Conservation (phyloP, 2,329 filamentous ascomycete species). For the Fusarium sp. region DNA sequence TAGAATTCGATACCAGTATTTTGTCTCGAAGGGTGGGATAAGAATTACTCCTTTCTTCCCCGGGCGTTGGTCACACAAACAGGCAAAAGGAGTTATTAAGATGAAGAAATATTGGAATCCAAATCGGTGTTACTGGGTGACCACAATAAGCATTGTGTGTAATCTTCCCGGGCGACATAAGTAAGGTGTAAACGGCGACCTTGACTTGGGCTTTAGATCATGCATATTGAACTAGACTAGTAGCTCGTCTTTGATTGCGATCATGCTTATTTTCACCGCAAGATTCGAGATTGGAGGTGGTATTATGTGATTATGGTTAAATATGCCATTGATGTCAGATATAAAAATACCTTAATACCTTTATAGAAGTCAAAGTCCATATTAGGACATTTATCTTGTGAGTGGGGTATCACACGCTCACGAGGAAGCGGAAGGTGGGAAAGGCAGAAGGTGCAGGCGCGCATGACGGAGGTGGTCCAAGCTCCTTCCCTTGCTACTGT, state of each 20-base stretch:
- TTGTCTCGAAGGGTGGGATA: neutral
- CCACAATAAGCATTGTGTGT: neutral
- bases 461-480: conserved; percentile 27
- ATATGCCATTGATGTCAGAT: too few species aligned
- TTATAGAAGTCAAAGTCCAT: neutral
- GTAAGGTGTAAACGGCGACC: neutral
- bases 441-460: neutral
- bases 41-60: neutral
- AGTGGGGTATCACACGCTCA: conserved; percentile 19
- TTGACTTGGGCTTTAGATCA: neutral
- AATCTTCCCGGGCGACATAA: neutral
- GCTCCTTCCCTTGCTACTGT: conserved; percentile 28
- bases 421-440: neutral
- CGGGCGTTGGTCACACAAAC: neutral
- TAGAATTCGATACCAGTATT: too few species aligned
- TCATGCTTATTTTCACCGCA: conserved; percentile 2
- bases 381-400: conserved; percentile 20
- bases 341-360: too few species aligned
- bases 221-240: neutral
- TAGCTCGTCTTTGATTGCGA: neutral
- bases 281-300: conserved; percentile 18
- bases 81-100: neutral
- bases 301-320: neutral
- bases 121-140: neutral
- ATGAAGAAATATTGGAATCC: neutral